A percentile compares a stretch with the other conserved stretches of the same genome.
These are phyloP conservation scores for Colletotrichum orbiculare DNA, from an alignment of 2,329 filamentous ascomycete genomes.

Conservation along the genomic window DNA sequence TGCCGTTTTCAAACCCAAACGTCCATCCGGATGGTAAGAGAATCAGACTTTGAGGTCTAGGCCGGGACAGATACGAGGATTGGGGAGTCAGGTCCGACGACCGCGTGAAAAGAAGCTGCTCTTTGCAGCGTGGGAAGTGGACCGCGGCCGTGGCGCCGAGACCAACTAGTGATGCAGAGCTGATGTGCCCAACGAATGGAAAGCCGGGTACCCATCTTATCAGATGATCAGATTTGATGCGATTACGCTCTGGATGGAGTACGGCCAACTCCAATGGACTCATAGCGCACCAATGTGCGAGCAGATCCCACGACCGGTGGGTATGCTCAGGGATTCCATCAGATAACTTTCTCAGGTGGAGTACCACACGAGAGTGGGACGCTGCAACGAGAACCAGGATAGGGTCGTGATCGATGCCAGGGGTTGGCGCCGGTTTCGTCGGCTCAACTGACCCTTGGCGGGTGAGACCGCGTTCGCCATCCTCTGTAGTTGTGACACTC, in stretches of 20 bases:
- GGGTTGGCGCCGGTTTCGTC: constrained; percentile 29
- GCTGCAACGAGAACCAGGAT: neutral
- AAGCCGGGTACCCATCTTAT: constrained; percentile 35
- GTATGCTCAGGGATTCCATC: constrained; percentile 14
- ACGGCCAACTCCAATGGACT: neutral
- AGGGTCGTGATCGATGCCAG: constrained; percentile 24
- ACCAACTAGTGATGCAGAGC: constrained; percentile 24
- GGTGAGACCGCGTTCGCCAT: constrained; percentile 1
- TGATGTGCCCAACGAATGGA: constrained; percentile 25
- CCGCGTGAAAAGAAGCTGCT: neutral
- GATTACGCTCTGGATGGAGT: constrained; percentile 27
- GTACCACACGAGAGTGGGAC: constrained; percentile 21
- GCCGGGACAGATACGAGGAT: constrained; percentile 23
- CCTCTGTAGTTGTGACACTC: constrained; percentile 1
- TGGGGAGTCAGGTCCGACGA: neutral
- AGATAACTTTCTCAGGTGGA: constrained; percentile 30
- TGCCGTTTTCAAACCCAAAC: constrained; percentile 4
- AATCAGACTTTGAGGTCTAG: neutral
- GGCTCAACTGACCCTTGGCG: constrained; percentile 27
- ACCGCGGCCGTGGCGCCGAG: constrained; percentile 22
- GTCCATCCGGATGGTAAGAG: neutral
- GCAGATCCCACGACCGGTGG: neutral
- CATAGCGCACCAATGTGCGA: constrained; percentile 1
- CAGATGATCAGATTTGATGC: constrained; percentile 39
- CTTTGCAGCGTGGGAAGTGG: constrained; percentile 7